Evolutionary conservation across 2,329 filamentous ascomycete genomes (phyloP).

Genomic region (Emmonsia crescens): DNA sequence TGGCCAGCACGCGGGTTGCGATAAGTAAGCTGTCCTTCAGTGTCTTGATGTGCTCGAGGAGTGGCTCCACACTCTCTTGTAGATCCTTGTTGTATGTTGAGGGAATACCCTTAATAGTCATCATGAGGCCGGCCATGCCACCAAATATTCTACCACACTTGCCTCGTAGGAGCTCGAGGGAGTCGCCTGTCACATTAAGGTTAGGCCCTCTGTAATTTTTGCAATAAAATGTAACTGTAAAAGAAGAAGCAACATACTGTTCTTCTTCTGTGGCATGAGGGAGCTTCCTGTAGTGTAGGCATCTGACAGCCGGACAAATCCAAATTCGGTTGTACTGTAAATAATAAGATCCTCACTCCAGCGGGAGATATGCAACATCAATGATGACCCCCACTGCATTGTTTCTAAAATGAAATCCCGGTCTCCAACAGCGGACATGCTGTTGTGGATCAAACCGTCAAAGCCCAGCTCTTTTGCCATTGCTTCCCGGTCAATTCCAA

Average conservation of each 20-base stretch:
- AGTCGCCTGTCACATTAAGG: constrained; percentile 37
- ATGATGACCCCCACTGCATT: constrained; percentile 65
- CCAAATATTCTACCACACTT: constrained; percentile 69
- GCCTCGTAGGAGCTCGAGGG: constrained; percentile 62
- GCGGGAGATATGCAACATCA: constrained; percentile 69
- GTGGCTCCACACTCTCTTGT: constrained; percentile 79
- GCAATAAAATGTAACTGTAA: background rate
- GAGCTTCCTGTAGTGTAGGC: constrained; percentile 68
- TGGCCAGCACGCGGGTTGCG: constrained; percentile 67
- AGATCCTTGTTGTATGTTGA: constrained; percentile 85
- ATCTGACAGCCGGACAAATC: constrained; percentile 64
- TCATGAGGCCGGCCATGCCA: constrained; percentile 70
- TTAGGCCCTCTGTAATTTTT: background rate
- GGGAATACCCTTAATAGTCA: constrained; percentile 63
- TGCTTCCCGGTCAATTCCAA: constrained; percentile 66
- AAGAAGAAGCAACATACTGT: constrained; percentile 29
- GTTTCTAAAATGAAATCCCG: constrained; percentile 75
- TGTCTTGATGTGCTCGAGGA: constrained; percentile 75
- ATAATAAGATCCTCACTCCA: constrained; percentile 83
- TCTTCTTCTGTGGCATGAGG: constrained; percentile 80
- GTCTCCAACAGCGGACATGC: constrained; percentile 63
- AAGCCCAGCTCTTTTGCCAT: constrained; percentile 77
- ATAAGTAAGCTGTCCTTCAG: constrained; percentile 71
- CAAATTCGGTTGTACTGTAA: constrained; percentile 66
- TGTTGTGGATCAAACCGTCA: constrained; percentile 62